phyloP scores from a whole-genome alignment of 306 rosid species.

The Cucurbita pepo region DNA sequence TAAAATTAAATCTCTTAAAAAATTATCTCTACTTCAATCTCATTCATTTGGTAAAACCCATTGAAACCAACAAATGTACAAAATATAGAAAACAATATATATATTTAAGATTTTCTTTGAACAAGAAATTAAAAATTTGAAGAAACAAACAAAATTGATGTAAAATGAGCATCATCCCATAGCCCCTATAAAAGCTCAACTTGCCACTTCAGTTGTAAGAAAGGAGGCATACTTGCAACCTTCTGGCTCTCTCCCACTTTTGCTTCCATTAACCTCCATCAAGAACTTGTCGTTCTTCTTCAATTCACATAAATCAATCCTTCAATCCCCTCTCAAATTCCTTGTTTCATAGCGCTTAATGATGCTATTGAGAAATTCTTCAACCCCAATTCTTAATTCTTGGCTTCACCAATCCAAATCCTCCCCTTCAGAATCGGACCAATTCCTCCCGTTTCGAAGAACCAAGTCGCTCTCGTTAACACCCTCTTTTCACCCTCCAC shows the following conservation, averaged over 20 bases:
- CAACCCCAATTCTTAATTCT: constrained; percentile 46
- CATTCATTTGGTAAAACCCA: background rate
- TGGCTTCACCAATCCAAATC: constrained; percentile 26
- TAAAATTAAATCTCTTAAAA: too few relatives aligned
- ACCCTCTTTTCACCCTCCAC: constrained; percentile 1
- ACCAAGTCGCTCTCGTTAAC: constrained; percentile 23
- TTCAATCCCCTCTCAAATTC: background rate
- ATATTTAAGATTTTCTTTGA: too few relatives aligned
- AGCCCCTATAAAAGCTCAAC: background rate
- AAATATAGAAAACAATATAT: too few relatives aligned
- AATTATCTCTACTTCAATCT: background rate
- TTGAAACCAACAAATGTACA: background rate
- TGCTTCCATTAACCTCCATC: background rate
- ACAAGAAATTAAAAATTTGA: background rate
- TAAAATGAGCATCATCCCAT: background rate
- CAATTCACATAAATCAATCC: background rate
- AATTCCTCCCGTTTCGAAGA: constrained; percentile 23
- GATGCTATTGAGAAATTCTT: constrained; percentile 55
- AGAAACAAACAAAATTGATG: background rate
- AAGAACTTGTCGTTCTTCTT: background rate
- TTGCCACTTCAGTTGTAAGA: background rate
- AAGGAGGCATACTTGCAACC: background rate
- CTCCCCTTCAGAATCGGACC: constrained; percentile 24
- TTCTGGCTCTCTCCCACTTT: background rate
- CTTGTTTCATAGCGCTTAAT: background rate